Base-by-base conservation (phyloP, 306 rosid genomes). In the Rosa persica region DNA sequence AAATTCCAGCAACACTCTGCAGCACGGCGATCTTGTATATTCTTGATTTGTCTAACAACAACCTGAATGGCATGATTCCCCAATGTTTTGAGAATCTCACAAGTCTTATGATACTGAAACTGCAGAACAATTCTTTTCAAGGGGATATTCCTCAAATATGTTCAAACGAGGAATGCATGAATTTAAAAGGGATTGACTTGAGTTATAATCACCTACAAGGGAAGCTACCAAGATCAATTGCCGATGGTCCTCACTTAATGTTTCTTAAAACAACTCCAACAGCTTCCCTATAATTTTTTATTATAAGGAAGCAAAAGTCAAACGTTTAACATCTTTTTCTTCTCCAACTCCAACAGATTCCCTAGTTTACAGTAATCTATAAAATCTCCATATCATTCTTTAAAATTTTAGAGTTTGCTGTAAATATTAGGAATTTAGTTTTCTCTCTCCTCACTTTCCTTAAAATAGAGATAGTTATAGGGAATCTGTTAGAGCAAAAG, bases 201-300 rank as follows among this genome's bases (percentile, higher is more conserved):
- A 80, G 87, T 62, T 19, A 80, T 3, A 84, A 84, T 30, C 27
- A 67, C 51, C 61, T 84, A 0, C 16, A 61, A 2, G 22, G n/a
- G 19, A 72, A 46, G 52, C 17, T 74, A 7, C 27, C 52, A 4
- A 44, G 79, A 22, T 79, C 79, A 7, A 5, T 80, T 4, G 75
- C 64, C 19, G 72, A 65, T 49, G 76, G 83, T 49, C 10, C 15
- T 61, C 5, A 1, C 16, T 67, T 84, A 4, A 62, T 76, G 36
- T 38, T 40, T 43, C 47, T 83, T n/a, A n/a, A n/a, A n/a, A n/a
- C n/a, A n/a, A n/a, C n/a, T n/a, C n/a, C n/a, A n/a, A n/a, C n/a
- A n/a, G n/a, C n/a, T n/a, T n/a, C n/a, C n/a, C n/a, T n/a, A n/a
- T n/a, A n/a, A n/a, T n/a, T n/a, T n/a, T n/a, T n/a, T n/a, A n/a